Percentiles rank a stretch among this genome's conserved stretches.
Evolutionary conservation across 805 yeast genomes (phyloP).

Genomic region (Kregervanrija pseudodelftensis): DNA sequence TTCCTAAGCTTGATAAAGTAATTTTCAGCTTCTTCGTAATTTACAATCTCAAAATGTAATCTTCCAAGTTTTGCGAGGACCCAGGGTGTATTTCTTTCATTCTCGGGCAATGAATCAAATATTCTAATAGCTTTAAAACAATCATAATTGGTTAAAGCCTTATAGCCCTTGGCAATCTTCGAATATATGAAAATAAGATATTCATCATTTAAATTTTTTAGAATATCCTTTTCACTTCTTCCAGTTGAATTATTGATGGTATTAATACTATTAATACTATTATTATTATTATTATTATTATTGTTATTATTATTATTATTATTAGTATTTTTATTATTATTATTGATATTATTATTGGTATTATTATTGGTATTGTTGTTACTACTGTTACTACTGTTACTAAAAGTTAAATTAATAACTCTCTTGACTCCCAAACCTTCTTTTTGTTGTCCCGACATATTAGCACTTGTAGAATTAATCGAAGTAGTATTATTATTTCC

Average conservation of each 20-base stretch:
- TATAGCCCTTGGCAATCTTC: conserved; percentile 52
- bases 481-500: no score
- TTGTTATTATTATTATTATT: conserved; percentile 4
- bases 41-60: conserved; percentile 78
- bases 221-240: conserved; percentile 8
- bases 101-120: conserved; percentile 55
- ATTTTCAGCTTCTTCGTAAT: conserved; percentile 67
- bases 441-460: no score
- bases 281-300: background rate
- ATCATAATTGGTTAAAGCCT: conserved; percentile 58
- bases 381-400: conserved; percentile 1
- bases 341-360: conserved; percentile 3
- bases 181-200: conserved; percentile 42
- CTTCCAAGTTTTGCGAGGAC: conserved; percentile 75
- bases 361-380: conserved; percentile 5
- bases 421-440: conserved; percentile 13
- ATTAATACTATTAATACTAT: background rate
- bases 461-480: no score
- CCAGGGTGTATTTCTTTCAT: conserved; percentile 72
- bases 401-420: conserved; percentile 20
- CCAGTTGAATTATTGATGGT: background rate
- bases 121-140: conserved; percentile 73
- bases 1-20: conserved; percentile 57
- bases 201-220: conserved; percentile 23
- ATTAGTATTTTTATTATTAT: conserved; percentile 17